phyloP scores from a whole-genome alignment of 164 flowering plant species.

The Stephania yunnanensis region DNA sequence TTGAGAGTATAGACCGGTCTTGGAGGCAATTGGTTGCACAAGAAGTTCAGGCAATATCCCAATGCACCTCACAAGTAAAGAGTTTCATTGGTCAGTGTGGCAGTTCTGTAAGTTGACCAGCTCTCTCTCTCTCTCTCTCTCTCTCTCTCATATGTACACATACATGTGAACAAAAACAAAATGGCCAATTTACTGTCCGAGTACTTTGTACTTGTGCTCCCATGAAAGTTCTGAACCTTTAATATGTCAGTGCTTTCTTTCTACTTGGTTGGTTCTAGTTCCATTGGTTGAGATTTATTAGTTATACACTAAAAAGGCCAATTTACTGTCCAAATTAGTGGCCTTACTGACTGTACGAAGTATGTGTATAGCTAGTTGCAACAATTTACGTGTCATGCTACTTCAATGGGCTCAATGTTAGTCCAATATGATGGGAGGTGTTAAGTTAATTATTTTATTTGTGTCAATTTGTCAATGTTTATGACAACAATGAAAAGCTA shows the following conservation, averaged over 20 bases:
- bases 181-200: no score
- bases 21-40: conserved; percentile 51
- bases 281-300: neutral
- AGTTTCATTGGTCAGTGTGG: conserved; percentile 38
- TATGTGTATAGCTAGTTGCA: neutral
- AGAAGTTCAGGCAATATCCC: conserved; percentile 72
- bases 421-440: neutral
- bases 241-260: neutral
- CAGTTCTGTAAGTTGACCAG: conserved; percentile 43
- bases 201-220: neutral
- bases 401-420: neutral
- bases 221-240: neutral
- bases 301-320: neutral
- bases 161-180: no score
- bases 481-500: no score
- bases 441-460: no score
- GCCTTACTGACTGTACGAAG: neutral
- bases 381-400: neutral
- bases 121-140: neutral
- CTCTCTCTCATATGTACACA: no score
- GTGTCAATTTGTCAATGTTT: no score
- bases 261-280: neutral
- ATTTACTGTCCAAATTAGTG: neutral
- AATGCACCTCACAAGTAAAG: conserved; percentile 55
- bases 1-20: conserved; percentile 35